These are phyloP conservation scores for Talaromyces trachyspermus DNA, from an alignment of 495 filamentous ascomycete species.

Conservation along the genomic window DNA sequence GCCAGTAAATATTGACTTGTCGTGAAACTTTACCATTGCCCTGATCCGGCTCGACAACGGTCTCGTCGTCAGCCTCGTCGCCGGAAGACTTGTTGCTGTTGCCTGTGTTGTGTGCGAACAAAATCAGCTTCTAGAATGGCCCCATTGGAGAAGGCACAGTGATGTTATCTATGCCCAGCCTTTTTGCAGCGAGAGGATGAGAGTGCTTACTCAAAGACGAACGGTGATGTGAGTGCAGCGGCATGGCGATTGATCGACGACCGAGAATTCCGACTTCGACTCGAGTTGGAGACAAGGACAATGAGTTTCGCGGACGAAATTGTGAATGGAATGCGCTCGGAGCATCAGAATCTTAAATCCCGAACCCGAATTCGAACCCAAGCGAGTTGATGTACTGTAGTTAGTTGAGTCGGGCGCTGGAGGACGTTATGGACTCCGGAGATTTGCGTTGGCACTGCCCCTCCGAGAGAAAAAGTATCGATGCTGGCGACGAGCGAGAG, in stretches of 20 bases:
- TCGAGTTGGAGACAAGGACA: no score
- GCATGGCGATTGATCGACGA: slow-evolving; percentile 17
- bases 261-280: background rate
- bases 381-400: no score
- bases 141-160: background rate
- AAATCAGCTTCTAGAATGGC: background rate
- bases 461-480: no score
- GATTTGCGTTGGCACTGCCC: no score
- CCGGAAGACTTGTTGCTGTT: slow-evolving; percentile 46
- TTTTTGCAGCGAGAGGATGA: background rate
- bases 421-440: no score
- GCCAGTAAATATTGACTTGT: background rate
- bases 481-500: no score
- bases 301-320: background rate
- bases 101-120: background rate
- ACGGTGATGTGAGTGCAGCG: slow-evolving; percentile 23
- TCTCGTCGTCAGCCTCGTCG: slow-evolving; percentile 67
- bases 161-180: background rate
- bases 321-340: background rate
- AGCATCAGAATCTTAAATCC: background rate
- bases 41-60: slow-evolving; percentile 62
- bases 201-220: slow-evolving; percentile 28
- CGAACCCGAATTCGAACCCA: no score
- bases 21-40: slow-evolving; percentile 42
- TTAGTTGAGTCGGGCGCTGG: no score